Conservation (phyloP, 495 filamentous ascomycete genomes). For the Penicillium mononematosum region DNA sequence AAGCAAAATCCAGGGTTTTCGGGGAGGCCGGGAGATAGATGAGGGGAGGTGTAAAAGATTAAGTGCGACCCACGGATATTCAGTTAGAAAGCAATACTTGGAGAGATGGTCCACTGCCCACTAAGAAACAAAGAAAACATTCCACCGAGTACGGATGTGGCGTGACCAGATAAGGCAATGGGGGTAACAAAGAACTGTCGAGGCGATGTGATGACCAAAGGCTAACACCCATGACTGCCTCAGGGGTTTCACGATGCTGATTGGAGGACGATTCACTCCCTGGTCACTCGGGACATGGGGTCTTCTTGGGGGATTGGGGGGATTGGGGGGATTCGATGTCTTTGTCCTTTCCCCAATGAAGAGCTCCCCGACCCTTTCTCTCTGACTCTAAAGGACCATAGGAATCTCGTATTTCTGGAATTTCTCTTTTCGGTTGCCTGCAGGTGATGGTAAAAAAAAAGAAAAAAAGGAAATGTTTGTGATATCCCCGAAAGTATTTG, state of each 20-base stretch:
- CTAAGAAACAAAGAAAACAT: conserved; percentile 21
- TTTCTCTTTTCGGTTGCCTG: neutral
- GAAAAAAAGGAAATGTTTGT: neutral
- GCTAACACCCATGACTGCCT: conserved; percentile 11
- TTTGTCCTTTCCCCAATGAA: neutral
- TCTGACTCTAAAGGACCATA: neutral
- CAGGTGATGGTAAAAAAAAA: neutral
- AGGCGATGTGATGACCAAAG: conserved; percentile 10
- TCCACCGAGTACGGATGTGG: conserved; percentile 10
- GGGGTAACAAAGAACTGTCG: conserved; percentile 11
- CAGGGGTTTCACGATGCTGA: conserved; percentile 18
- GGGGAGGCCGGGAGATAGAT: conserved; percentile 20
- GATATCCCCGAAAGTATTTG: neutral
- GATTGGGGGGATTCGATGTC: neutral
- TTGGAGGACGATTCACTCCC: conserved; percentile 11
- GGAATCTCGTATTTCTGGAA: neutral
- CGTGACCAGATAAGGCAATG: conserved; percentile 9
- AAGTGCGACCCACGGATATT: conserved; percentile 20
- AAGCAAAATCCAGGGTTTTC: conserved; percentile 12
- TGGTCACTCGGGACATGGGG: conserved; percentile 9
- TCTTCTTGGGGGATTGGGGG: too few species aligned
- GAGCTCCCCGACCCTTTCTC: conserved; percentile 1
- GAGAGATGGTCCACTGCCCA: neutral
- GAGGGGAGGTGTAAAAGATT: conserved; percentile 7
- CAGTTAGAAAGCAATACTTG: conserved; percentile 13